phyloP scores from a whole-genome alignment of 257 asterid species.

The Gentiana macrophylla region DNA sequence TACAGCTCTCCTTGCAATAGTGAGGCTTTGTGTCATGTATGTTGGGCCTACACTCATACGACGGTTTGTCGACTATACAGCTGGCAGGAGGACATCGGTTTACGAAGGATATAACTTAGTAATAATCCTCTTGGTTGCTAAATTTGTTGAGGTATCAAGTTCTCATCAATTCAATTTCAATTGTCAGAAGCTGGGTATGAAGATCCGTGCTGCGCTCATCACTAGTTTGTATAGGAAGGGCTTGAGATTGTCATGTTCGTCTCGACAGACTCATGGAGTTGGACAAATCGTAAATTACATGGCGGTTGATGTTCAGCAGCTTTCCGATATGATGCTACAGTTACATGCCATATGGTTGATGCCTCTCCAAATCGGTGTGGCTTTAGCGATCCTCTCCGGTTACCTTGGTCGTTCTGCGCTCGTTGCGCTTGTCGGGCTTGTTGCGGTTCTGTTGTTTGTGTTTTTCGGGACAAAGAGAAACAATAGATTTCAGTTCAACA shows the following conservation, averaged over 20 bases:
- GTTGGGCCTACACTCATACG: conserved; percentile 76
- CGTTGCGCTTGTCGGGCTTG: conserved; percentile 45
- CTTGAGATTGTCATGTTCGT: conserved; percentile 64
- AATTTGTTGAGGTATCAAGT: conserved; percentile 66
- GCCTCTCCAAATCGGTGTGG: conserved; percentile 70
- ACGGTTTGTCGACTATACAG: conserved; percentile 55
- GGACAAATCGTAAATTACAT: conserved; percentile 94
- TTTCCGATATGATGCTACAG: conserved; percentile 92
- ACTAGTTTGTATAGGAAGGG: conserved; percentile 82
- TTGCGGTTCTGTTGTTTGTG: conserved; percentile 37
- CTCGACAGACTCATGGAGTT: conserved; percentile 80
- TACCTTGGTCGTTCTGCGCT: conserved; percentile 49
- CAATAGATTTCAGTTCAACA: conserved; percentile 54
- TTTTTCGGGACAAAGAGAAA: conserved; percentile 40
- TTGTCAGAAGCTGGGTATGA: conserved; percentile 83
- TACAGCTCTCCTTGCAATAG: conserved; percentile 64
- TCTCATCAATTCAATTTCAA: conserved; percentile 85
- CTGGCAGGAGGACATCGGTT: conserved; percentile 46
- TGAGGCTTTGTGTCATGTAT: conserved; percentile 68
- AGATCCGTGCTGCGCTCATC: conserved; percentile 64
- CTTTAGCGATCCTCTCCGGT: conserved; percentile 49
- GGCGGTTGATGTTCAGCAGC: conserved; percentile 98
- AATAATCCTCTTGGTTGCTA: conserved; percentile 39
- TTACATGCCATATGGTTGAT: conserved; percentile 70
- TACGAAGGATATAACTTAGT: conserved; percentile 81